Percentiles rank a stretch among this genome's conserved stretches.
phyloP scores from a whole-genome alignment of 2,329 filamentous ascomycete genomes.

The Colletotrichum nymphaeae region DNA sequence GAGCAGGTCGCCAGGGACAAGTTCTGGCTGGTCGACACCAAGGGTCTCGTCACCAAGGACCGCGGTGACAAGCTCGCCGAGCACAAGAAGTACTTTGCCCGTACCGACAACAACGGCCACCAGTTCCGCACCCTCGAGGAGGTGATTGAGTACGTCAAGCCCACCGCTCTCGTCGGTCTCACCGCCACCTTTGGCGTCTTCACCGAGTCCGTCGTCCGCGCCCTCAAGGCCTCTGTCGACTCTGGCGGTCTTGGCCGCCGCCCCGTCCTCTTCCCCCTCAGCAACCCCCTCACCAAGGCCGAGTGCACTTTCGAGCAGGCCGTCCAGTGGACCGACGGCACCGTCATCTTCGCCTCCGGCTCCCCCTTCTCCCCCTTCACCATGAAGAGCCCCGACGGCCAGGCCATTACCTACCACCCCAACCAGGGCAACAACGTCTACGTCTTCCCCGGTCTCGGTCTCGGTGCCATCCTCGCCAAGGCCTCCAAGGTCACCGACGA shows the following conservation, averaged over 20 bases:
- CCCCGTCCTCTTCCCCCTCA: slow-evolving; percentile 95
- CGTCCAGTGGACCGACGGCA: slow-evolving; percentile 89
- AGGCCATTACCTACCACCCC: slow-evolving; percentile 75
- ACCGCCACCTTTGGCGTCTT: slow-evolving; percentile 96
- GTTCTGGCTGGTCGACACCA: slow-evolving; percentile 98
- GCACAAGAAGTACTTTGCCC: slow-evolving; percentile 82
- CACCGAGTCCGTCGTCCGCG: slow-evolving; percentile 84
- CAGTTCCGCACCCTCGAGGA: slow-evolving; percentile 86
- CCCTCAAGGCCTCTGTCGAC: slow-evolving; percentile 73
- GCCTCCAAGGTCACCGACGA: slow-evolving; percentile 86
- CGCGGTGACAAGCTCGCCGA: slow-evolving; percentile 93
- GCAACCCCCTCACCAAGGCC: slow-evolving; percentile 95
- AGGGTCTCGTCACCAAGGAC: slow-evolving; percentile 92
- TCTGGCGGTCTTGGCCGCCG: slow-evolving; percentile 75
- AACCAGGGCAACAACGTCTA: slow-evolving; percentile 91
- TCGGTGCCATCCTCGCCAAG: slow-evolving; percentile 93
- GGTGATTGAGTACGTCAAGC: slow-evolving; percentile 94
- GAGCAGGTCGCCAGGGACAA: slow-evolving; percentile 89
- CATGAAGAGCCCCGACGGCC: slow-evolving; percentile 68
- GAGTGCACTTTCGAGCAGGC: slow-evolving; percentile 98
- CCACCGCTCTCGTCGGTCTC: slow-evolving; percentile 92
- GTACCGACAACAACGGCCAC: slow-evolving; percentile 71
- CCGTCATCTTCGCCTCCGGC: slow-evolving; percentile 92
- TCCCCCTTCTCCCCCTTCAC: slow-evolving; percentile 86
- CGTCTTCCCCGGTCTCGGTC: slow-evolving; percentile 95